Base-by-base conservation (phyloP, 257 asterid species). In the Solanum bulbocastanum region DNA sequence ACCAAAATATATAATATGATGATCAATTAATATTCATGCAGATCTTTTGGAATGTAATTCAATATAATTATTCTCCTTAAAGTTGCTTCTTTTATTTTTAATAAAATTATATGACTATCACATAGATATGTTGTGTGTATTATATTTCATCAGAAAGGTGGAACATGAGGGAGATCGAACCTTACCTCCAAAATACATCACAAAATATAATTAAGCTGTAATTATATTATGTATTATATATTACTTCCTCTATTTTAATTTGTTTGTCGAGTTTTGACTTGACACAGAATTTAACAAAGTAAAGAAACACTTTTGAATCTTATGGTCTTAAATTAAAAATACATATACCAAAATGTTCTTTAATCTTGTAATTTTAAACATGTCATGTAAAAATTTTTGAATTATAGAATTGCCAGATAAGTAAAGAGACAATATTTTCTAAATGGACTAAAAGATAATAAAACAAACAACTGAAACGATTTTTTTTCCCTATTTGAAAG, bases 361-460 rank as follows among this genome's bases (percentile, higher is more conserved):
- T 23, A 62, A 23, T 10, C 0, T 62, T 62, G 0, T 62, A 4
- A 0, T 62, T 0, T 23, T 62, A 23, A 23, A 3, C 6, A 62
- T 62, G 15, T 62, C 69, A 23, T 23, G 2, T 23, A 4, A 4
- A 60, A 8, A 8, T 0, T 0, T 6, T 56, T 16, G 10, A 52
- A 15, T 15, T 52, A 52, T 5, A 52, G 9, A 52, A 4, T 52
- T 16, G 10, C 4, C 5, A 18, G 9, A 56, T 20, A 56, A 56
- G 25, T 56, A 20, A 20, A 56, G 25, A 20, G n/a, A 56, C 10
- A 4, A 44, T 44, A 44, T 12, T 44, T 44, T 44, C 4, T 0
- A 44, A 44, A 44, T 44, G 0, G 4, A 44, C 52, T 44, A 44
- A 44, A 44, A 44, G 49, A 44, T 44, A 44, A 44, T 44, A 44